A percentile compares a stretch with the other conserved stretches of the same genome.
Evolutionary conservation across 2,329 filamentous ascomycete species (phyloP).

Genomic region (Claviceps spartinae): DNA sequence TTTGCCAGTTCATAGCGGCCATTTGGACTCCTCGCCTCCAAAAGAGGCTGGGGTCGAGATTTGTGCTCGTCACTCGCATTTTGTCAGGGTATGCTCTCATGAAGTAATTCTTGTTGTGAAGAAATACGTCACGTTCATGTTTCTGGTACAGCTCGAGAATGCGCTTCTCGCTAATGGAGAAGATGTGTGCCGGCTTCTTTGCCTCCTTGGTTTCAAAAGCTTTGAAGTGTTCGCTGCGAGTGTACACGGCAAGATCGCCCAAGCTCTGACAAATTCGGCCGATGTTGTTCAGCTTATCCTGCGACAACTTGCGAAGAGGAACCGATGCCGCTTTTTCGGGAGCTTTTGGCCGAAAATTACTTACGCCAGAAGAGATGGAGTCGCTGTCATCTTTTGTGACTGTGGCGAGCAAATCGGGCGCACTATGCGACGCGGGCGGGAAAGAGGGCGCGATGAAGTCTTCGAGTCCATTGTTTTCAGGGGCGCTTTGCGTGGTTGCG

Average conservation of each 20-base stretch:
- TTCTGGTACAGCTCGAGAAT: conserved; percentile 48
- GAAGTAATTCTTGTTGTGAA: conserved; percentile 75
- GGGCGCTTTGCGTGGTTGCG: conserved; percentile 16
- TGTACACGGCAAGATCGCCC: conserved; percentile 69
- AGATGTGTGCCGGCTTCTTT: conserved; percentile 55
- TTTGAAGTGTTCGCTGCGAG: conserved; percentile 69
- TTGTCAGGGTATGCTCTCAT: conserved; percentile 87
- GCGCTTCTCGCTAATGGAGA: conserved; percentile 74
- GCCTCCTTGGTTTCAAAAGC: conserved; percentile 52
- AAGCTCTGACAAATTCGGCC: conserved; percentile 55
- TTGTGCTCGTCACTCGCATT: conserved; percentile 71
- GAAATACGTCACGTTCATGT: conserved; percentile 61
- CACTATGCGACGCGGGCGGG: conserved; percentile 1
- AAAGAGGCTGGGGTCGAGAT: conserved; percentile 81
- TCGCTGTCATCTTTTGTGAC: conserved; percentile 21
- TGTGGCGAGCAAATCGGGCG: conserved; percentile 17
- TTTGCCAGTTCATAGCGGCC: conserved; percentile 97
- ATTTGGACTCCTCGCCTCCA: conserved; percentile 95
- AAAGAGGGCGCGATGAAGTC: not conserved
- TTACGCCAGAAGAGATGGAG: conserved; percentile 27
- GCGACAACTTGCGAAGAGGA: conserved; percentile 1
- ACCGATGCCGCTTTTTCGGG: conserved; percentile 1
- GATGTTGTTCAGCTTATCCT: conserved; percentile 29
- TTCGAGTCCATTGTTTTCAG: not conserved
- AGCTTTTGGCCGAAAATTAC: conserved; percentile 19